These are phyloP conservation scores for Dothideomycetes sp. DNA, from an alignment of 2,329 filamentous ascomycete genomes.

Conservation along the genomic window DNA sequence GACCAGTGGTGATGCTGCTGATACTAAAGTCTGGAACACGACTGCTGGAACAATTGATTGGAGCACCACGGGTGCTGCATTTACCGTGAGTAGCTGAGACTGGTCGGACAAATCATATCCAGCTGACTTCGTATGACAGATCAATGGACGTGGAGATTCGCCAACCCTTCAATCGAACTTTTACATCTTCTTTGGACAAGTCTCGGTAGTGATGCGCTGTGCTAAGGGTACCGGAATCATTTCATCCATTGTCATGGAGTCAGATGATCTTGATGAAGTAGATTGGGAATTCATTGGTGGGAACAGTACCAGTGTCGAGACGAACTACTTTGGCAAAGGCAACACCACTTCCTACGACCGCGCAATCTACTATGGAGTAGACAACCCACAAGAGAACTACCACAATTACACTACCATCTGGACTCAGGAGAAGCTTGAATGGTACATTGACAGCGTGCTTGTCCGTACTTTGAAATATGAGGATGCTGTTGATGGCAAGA, in stretches of 20 bases:
- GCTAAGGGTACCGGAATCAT: constrained; percentile 66
- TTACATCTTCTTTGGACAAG: constrained; percentile 77
- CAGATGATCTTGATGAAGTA: constrained; percentile 75
- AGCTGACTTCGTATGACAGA: constrained; percentile 16
- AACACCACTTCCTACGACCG: constrained; percentile 56
- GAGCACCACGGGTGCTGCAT: constrained; percentile 48
- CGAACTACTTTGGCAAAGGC: constrained; percentile 70
- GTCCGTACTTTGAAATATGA: constrained; percentile 49
- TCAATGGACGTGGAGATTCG: constrained; percentile 58
- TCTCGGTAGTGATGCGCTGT: constrained; percentile 69
- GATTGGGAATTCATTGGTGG: constrained; percentile 76
- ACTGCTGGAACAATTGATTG: constrained; percentile 54
- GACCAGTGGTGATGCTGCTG: constrained; percentile 36
- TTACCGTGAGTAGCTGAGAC: constrained; percentile 38
- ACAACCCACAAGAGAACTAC: constrained; percentile 44
- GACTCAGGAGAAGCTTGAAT: constrained; percentile 56
- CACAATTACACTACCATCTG: constrained; percentile 65
- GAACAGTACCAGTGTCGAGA: constrained; percentile 51
- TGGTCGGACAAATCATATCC: background rate
- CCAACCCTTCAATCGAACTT: constrained; percentile 70
- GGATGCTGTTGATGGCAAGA: constrained; percentile 39
- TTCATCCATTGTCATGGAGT: constrained; percentile 71
- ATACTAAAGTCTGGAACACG: constrained; percentile 29
- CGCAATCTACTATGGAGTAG: constrained; percentile 49
- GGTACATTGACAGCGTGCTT: constrained; percentile 56